phyloP scores from a whole-genome alignment of 139 green algal genomes.

The Medakamo hakoo region DNA sequence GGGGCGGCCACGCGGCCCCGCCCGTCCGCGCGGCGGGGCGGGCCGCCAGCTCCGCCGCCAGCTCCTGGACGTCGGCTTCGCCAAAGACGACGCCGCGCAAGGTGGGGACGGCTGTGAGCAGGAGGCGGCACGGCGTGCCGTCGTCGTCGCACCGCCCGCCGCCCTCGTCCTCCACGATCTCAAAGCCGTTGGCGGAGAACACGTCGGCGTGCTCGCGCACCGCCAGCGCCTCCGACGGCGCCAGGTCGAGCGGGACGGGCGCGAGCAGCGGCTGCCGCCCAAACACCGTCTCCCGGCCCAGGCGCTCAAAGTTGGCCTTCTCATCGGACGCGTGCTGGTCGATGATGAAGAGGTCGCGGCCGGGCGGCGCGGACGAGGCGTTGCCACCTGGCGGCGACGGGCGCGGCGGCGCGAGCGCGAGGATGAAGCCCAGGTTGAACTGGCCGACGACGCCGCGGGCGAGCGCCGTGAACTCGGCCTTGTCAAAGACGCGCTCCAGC shows the following conservation, averaged over 20 bases:
- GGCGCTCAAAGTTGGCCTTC: slow-evolving; percentile 87
- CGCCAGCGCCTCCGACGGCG: slow-evolving; percentile 31
- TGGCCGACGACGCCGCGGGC: slow-evolving; percentile 45
- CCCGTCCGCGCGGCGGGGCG: slow-evolving; percentile 3
- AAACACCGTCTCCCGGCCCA: slow-evolving; percentile 29
- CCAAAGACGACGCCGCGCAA: slow-evolving; percentile 47
- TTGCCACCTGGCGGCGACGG: no score
- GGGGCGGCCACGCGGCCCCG: slow-evolving; percentile 1
- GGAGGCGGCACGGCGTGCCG: slow-evolving; percentile 28
- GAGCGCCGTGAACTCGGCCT: slow-evolving; percentile 65
- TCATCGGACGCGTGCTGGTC: slow-evolving; percentile 91
- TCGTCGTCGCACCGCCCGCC: no score
- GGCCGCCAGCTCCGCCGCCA: slow-evolving; percentile 25
- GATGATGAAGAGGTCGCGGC: slow-evolving; percentile 86
- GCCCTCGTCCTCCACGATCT: slow-evolving; percentile 47
- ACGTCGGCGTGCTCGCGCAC: slow-evolving; percentile 44
- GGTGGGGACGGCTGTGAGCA: slow-evolving; percentile 36
- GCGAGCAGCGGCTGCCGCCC: slow-evolving; percentile 70
- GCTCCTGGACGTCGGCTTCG: slow-evolving; percentile 38
- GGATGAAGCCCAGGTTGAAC: slow-evolving; percentile 99
- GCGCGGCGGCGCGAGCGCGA: slow-evolving; percentile 49
- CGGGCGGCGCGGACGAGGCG: no score
- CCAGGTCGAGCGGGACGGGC: slow-evolving; percentile 36
- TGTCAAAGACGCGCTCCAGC: slow-evolving; percentile 77
- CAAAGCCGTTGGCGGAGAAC: slow-evolving; percentile 79